phyloP scores from a whole-genome alignment of 257 asterid genomes.

The Scutellaria barbata region DNA sequence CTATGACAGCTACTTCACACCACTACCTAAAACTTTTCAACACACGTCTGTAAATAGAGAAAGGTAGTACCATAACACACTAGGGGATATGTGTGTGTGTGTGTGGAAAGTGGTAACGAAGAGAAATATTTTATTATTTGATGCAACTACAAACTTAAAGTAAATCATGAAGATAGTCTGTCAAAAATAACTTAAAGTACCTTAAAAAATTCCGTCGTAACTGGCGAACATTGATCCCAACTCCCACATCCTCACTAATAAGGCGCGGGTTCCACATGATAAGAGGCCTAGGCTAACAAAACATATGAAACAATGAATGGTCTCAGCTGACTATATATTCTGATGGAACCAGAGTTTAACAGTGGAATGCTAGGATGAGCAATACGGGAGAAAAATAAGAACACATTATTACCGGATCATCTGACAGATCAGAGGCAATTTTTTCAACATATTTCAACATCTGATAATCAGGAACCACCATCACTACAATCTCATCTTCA shows the following conservation, averaged over 20 bases:
- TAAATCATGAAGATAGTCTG: conserved; percentile 4
- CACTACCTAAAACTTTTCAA: neutral
- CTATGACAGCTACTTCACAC: neutral
- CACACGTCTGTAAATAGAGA: neutral
- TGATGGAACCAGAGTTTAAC: neutral
- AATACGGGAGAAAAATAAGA: conserved; percentile 20
- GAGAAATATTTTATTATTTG: neutral
- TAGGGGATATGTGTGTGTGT: no score
- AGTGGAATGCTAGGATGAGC: conserved; percentile 5
- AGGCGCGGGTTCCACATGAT: conserved; percentile 99
- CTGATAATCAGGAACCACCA: conserved; percentile 99
- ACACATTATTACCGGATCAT: conserved; percentile 70
- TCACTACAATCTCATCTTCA: conserved; percentile 86
- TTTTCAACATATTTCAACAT: conserved; percentile 82
- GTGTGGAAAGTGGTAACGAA: neutral
- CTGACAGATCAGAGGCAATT: conserved; percentile 81
- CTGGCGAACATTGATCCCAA: conserved; percentile 86
- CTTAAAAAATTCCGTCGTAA: conserved; percentile 75
- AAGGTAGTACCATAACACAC: neutral
- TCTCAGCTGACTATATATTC: conserved; percentile 21
- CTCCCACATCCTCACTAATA: conserved; percentile 95
- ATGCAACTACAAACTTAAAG: neutral
- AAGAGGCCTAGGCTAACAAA: conserved; percentile 96
- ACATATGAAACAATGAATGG: conserved; percentile 38
- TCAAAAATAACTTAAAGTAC: conserved; percentile 39